These are phyloP conservation scores for Diaporthe sp. DNA, from an alignment of 2,329 filamentous ascomycete genomes.

Conservation along the genomic window DNA sequence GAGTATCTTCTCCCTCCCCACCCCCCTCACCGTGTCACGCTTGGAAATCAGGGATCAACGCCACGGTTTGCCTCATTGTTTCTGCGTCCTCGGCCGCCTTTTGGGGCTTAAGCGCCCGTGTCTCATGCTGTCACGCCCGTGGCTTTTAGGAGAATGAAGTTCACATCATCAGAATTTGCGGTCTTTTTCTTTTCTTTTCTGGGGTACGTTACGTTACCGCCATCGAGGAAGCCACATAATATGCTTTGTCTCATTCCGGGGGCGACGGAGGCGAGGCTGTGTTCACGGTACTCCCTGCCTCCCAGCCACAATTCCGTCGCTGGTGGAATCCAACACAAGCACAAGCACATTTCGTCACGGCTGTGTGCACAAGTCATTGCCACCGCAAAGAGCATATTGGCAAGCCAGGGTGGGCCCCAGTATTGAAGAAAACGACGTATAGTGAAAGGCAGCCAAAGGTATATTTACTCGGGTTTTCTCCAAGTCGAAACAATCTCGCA, in stretches of 20 bases:
- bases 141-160: not conserved
- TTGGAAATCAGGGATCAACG: not conserved
- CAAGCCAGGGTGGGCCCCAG: not conserved
- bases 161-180: not conserved
- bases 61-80: not conserved
- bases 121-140: slow-evolving; percentile 1
- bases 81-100: not conserved
- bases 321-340: not conserved
- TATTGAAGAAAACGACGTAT: too few relatives aligned
- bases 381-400: not conserved
- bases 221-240: not conserved
- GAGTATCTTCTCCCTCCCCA: too few relatives aligned
- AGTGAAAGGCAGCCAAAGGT: too few relatives aligned
- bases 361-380: not conserved
- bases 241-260: not conserved
- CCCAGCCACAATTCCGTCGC: not conserved
- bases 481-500: too few relatives aligned
- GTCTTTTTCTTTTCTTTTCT: too few relatives aligned
- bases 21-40: not conserved
- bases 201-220: not conserved
- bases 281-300: not conserved
- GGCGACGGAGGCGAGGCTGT: not conserved
- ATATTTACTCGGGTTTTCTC: too few relatives aligned
- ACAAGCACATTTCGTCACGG: not conserved
- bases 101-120: not conserved